Conservation (phyloP, 495 filamentous ascomycete genomes). For the Jackrogersella multiformis region DNA sequence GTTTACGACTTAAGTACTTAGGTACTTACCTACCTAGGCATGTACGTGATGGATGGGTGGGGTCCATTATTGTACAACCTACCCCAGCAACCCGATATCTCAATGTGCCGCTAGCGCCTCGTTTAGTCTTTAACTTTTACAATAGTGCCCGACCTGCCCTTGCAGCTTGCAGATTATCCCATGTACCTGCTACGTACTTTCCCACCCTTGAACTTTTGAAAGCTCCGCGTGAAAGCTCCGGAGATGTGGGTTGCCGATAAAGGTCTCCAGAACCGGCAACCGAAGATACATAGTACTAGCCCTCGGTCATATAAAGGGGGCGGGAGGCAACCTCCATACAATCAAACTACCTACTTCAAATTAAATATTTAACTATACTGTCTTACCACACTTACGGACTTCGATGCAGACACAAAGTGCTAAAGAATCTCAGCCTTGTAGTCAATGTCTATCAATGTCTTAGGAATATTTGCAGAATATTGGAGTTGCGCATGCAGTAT, state of each 20-base stretch:
- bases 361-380: neutral
- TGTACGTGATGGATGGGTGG: constrained; percentile 12
- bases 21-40: neutral
- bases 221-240: constrained; percentile 7
- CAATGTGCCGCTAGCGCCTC: constrained; percentile 29
- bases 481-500: constrained; percentile 21
- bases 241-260: constrained; percentile 1
- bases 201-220: constrained; percentile 1
- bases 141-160: constrained; percentile 29
- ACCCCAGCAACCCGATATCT: constrained; percentile 22
- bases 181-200: neutral
- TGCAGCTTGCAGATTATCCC: constrained; percentile 24
- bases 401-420: neutral
- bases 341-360: neutral
- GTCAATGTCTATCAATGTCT: constrained; percentile 26
- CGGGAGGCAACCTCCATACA: neutral
- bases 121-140: constrained; percentile 6
- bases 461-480: constrained; percentile 37
- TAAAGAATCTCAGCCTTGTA: constrained; percentile 24
- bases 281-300: neutral
- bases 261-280: neutral
- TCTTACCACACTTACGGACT: neutral
- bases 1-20: constrained; percentile 24
- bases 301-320: neutral
- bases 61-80: constrained; percentile 14